Percentiles rank a stretch among this genome's conserved stretches.
These are phyloP conservation scores for Tillandsia fasciculata DNA, from an alignment of 176 grass and related monocot species.

Conservation along the genomic window DNA sequence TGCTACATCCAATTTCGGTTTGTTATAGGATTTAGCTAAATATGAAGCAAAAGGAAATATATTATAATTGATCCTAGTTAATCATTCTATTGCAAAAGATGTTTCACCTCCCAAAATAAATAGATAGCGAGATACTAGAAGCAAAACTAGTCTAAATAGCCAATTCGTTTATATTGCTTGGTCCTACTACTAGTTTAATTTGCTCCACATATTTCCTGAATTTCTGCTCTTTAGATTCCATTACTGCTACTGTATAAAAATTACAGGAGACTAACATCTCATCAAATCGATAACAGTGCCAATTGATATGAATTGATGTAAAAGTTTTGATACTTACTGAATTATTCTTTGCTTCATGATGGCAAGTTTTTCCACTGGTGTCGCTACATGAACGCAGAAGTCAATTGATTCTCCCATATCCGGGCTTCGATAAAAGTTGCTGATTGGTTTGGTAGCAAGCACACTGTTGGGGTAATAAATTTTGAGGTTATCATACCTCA, in stretches of 20 bases:
- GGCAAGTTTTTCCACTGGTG: conserved; percentile 65
- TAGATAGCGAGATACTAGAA: too few relatives aligned
- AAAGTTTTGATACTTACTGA: conserved; percentile 31
- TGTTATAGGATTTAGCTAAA: too few relatives aligned
- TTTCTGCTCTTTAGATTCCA: not conserved
- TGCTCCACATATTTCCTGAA: not conserved
- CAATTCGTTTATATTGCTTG: too few relatives aligned
- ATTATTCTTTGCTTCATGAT: conserved; percentile 81
- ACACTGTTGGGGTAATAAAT: conserved; percentile 75
- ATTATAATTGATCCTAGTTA: too few relatives aligned
- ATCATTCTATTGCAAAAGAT: too few relatives aligned
- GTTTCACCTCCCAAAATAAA: too few relatives aligned
- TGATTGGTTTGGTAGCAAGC: conserved; percentile 53
- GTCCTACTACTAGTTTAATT: too few relatives aligned
- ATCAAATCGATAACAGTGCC: not conserved
- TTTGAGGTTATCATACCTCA: conserved; percentile 91
- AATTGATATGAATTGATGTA: not conserved
- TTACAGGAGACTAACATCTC: not conserved
- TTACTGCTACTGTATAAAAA: not conserved
- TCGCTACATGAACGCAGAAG: conserved; percentile 66
- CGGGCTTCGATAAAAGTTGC: conserved; percentile 88
- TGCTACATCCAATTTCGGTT: too few relatives aligned
- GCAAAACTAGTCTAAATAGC: too few relatives aligned
- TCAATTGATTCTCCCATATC: conserved; percentile 89
- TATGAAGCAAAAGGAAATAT: too few relatives aligned